phyloP scores from a whole-genome alignment of 371 early-diverging fungal species.

The Cladochytrium tenue region DNA sequence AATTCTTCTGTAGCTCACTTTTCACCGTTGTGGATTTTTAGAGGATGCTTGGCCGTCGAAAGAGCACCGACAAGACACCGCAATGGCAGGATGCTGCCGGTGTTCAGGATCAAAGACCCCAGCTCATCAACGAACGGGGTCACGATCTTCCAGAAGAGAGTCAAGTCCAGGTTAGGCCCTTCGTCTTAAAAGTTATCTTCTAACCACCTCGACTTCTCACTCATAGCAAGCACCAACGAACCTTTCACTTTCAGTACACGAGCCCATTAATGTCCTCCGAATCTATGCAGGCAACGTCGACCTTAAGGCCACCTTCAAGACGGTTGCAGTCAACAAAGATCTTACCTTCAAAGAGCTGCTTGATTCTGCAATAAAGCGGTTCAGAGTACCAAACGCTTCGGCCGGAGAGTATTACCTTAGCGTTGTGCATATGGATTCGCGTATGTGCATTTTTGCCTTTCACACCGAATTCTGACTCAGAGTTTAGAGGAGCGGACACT shows the following conservation, averaged over 20 bases:
- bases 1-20: too few species aligned
- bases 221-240: not conserved
- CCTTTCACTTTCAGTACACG: not conserved
- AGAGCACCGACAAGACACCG: not conserved
- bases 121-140: too few species aligned
- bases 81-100: too few species aligned
- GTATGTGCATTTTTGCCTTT: constrained; percentile 24
- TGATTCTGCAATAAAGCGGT: constrained; percentile 34
- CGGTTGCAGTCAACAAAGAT: constrained; percentile 37
- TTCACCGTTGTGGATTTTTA: too few species aligned
- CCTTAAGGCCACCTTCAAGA: constrained; percentile 52
- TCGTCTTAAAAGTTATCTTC: too few species aligned
- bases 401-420: constrained; percentile 43
- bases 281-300: constrained; percentile 54
- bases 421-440: constrained; percentile 49
- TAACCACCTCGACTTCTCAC: too few species aligned
- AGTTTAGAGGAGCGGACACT: constrained; percentile 38
- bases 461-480: not conserved
- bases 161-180: too few species aligned
- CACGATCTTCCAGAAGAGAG: too few species aligned
- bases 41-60: not conserved
- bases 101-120: too few species aligned
- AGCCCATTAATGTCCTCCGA: constrained; percentile 47
- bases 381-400: constrained; percentile 37
- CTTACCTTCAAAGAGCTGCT: constrained; percentile 37